Conservation (phyloP, 176 grass and related monocot genomes). For the Zoysia japonica region DNA sequence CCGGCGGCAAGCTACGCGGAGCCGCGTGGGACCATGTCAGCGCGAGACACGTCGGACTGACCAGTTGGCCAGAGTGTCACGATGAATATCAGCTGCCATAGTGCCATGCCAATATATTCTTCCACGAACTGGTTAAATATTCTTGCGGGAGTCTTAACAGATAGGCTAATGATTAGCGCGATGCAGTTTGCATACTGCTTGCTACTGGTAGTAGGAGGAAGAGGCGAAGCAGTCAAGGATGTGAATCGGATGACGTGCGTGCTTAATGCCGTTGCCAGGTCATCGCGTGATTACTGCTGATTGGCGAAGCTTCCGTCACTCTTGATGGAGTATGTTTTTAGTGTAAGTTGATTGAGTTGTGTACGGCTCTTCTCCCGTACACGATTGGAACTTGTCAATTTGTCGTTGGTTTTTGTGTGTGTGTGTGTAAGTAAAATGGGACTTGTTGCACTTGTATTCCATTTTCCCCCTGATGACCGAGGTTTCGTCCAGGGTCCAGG, state of each 20-base stretch:
- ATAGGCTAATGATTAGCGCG: background rate
- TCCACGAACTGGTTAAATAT: background rate
- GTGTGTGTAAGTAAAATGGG: background rate
- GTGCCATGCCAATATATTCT: background rate
- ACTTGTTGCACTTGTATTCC: background rate
- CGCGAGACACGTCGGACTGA: background rate
- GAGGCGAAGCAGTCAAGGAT: background rate
- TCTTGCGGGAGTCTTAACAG: background rate
- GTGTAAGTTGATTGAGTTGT: background rate
- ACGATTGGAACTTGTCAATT: too few relatives aligned
- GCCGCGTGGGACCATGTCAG: background rate
- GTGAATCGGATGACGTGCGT: background rate
- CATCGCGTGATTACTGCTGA: constrained; percentile 1
- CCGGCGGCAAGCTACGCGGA: background rate
- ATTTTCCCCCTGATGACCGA: too few relatives aligned
- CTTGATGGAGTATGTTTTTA: too few relatives aligned
- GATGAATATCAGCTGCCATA: background rate
- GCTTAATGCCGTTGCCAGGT: background rate
- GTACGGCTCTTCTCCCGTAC: background rate
- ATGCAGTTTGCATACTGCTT: too few relatives aligned
- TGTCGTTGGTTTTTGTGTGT: background rate
- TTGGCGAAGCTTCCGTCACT: background rate
- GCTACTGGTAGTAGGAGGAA: too few relatives aligned
- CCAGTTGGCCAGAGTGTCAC: background rate
- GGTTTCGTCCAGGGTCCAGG: too few relatives aligned